Conservation (phyloP, 305 asterid species). For the Fraxinus sp. region DNA sequence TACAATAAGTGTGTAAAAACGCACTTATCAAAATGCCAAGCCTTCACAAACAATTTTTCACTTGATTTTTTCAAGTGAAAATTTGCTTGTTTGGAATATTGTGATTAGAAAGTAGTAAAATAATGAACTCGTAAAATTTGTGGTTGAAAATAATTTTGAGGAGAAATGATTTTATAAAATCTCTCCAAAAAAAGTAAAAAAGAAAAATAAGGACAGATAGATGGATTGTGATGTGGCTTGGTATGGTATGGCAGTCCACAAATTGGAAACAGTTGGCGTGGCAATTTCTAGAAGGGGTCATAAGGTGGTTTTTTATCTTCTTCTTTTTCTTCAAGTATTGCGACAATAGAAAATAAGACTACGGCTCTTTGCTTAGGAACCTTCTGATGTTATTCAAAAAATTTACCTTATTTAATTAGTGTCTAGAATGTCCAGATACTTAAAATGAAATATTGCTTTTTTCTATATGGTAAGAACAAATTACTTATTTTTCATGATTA, state of each 20-base stretch:
- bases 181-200: too few relatives aligned
- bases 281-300: neutral
- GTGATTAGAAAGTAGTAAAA: neutral
- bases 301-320: neutral
- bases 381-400: neutral
- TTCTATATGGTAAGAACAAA: neutral
- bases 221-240: neutral
- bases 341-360: neutral
- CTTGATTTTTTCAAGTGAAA: too few relatives aligned
- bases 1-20: too few relatives aligned
- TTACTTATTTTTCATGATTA: neutral
- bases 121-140: neutral
- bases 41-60: too few relatives aligned
- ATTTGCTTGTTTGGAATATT: too few relatives aligned
- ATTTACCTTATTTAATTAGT: neutral
- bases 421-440: neutral
- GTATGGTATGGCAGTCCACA: neutral
- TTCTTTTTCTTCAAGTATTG: neutral
- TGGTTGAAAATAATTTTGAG: too few relatives aligned
- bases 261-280: neutral
- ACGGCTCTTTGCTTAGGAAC: neutral
- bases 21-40: too few relatives aligned
- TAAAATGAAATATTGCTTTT: neutral
- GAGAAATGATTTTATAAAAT: too few relatives aligned
- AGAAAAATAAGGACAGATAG: neutral